Evolutionary conservation across 2,329 filamentous ascomycete genomes (phyloP).

Genomic region (Aspergillus glaucus): DNA sequence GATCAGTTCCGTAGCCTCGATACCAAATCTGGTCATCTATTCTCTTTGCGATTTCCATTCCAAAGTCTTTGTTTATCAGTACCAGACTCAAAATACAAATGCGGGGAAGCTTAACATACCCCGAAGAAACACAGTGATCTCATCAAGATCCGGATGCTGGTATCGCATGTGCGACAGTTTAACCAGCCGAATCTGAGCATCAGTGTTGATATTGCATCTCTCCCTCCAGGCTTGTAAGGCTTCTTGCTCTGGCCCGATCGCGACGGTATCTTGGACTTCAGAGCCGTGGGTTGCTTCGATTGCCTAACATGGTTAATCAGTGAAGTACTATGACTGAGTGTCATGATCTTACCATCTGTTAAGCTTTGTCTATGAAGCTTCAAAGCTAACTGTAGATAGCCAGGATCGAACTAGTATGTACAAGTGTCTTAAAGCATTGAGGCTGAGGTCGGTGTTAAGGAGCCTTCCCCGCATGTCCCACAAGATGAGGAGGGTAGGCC

Average conservation of each 20-base stretch:
- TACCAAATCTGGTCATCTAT: slow-evolving; percentile 17
- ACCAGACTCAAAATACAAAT: not conserved
- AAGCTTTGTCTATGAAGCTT: too few relatives aligned
- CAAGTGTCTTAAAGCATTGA: too few relatives aligned
- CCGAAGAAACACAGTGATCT: slow-evolving; percentile 23
- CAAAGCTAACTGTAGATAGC: too few relatives aligned
- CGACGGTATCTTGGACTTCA: slow-evolving; percentile 3
- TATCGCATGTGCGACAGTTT: slow-evolving; percentile 50
- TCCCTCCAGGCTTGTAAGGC: slow-evolving; percentile 10
- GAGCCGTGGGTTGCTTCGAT: too few relatives aligned
- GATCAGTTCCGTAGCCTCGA: slow-evolving; percentile 14
- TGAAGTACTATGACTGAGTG: too few relatives aligned
- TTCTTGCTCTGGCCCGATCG: slow-evolving; percentile 10
- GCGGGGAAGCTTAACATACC: not conserved
- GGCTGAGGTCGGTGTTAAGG: too few relatives aligned
- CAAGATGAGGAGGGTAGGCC: too few relatives aligned
- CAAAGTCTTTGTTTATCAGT: slow-evolving; percentile 22
- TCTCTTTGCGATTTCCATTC: slow-evolving; percentile 32
- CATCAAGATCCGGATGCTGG: slow-evolving; percentile 45
- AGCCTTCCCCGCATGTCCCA: too few relatives aligned
- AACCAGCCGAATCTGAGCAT: slow-evolving; percentile 42
- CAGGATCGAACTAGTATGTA: too few relatives aligned
- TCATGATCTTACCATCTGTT: too few relatives aligned
- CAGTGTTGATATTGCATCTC: slow-evolving; percentile 32
- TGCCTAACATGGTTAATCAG: too few relatives aligned